Evolutionary conservation across 1,284 basidiomycete genomes (phyloP), one percentile per base, ranked within the genome.

Genomic region (Farysia itapuensis): DNA sequence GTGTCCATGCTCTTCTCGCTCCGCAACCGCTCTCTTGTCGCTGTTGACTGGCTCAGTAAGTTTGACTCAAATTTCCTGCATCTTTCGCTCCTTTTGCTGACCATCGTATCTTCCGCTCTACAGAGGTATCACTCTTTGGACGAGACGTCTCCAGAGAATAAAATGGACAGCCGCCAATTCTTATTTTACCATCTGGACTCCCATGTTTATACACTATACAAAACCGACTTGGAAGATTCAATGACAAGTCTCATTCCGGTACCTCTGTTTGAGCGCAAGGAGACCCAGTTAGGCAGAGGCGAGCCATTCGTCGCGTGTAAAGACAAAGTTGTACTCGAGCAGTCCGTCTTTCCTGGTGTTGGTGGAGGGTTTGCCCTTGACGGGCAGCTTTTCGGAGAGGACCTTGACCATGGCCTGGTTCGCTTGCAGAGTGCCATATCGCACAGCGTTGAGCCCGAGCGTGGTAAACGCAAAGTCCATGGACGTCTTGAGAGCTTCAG

Each of bases 1-100:
- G 44, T 64, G 28, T 67, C 63, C 21, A 52, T 69, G 50, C 64
- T 71, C 45, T 71, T 69, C 47, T 65, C 63, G 34, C 47, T 71
- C 26, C 54, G 68, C 21, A 64, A 64, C 45, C 49, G 69, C 20
- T 63, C 60, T 35, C 48, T 65, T 8, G 70, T 73, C 13, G 67
- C 66, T 6, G 52, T 54, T 19, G 69, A 73, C 41, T 72, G 70
- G 70, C 48, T 65, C 48, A 66, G 26, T 28, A 28, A 28, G 26
- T 28, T n/a, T n/a, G n/a, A n/a, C n/a, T n/a, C n/a, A n/a, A n/a
- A n/a, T n/a, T n/a, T n/a, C n/a, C n/a, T n/a, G n/a, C n/a, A 28
- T n/a, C 26, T 28, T 28, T 28, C 26, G 9, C 26, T 28, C n/a
- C 26, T n/a, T n/a, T 28, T 28, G 26, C 26, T 28, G 26, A 28